phyloP scores from a whole-genome alignment of 805 yeast species.

The Schwanniomyces vanrijiae region DNA sequence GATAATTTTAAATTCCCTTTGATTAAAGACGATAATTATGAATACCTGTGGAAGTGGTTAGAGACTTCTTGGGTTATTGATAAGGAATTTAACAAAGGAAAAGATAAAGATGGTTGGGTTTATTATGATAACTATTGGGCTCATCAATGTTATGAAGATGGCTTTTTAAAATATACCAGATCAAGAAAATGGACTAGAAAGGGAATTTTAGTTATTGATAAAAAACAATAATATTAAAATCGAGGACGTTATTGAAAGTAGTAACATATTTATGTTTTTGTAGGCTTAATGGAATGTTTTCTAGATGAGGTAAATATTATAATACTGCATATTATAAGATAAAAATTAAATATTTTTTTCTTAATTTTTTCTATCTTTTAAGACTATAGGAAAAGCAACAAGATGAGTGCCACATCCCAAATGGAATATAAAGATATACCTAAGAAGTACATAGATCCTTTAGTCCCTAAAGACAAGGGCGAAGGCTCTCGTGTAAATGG shows the following conservation, averaged over 20 bases:
- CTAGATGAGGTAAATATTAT: background rate
- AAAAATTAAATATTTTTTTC: background rate
- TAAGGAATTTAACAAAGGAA: slow-evolving; percentile 33
- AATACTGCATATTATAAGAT: background rate
- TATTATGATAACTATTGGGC: slow-evolving; percentile 56
- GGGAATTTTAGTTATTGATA: slow-evolving; percentile 36
- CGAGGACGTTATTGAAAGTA: background rate
- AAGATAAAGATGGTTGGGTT: slow-evolving; percentile 50
- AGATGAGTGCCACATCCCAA: slow-evolving; percentile 33
- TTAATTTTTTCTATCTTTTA: background rate
- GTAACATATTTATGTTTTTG: background rate
- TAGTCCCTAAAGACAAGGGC: slow-evolving; percentile 30
- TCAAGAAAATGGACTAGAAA: slow-evolving; percentile 51
- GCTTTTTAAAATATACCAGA: slow-evolving; percentile 51
- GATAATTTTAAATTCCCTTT: slow-evolving; percentile 48
- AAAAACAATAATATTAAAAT: slow-evolving; percentile 4
- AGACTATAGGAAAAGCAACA: background rate
- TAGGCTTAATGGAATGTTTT: too few species aligned
- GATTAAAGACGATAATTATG: slow-evolving; percentile 33
- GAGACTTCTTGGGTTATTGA: slow-evolving; percentile 54
- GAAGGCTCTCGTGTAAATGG: slow-evolving; percentile 61
- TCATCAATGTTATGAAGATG: slow-evolving; percentile 38
- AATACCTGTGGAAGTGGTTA: slow-evolving; percentile 57
- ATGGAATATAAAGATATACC: slow-evolving; percentile 31
- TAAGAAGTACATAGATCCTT: slow-evolving; percentile 34